Percentiles rank a stretch among this genome's conserved stretches.
Evolutionary conservation across 352 stramenopile species (phyloP).

Genomic region (Phytopythium mirpurense): DNA sequence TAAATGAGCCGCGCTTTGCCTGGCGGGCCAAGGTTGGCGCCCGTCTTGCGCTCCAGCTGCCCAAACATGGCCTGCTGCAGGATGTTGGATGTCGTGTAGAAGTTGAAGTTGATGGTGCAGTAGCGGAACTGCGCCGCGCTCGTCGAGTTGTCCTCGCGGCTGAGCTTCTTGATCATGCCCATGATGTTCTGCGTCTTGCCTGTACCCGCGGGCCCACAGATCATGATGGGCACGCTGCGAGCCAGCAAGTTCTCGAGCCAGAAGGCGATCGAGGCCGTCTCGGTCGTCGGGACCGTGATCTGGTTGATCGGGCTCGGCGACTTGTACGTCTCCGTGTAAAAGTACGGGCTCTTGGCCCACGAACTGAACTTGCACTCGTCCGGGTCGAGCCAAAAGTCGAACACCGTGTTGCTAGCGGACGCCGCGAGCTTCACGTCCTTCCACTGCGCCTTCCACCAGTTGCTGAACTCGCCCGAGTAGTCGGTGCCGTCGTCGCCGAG

Average conservation of each 20-base stretch:
- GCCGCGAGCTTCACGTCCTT: conserved; percentile 94
- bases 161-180: conserved; percentile 92
- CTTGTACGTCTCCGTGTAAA: conserved; percentile 88
- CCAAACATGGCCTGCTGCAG: conserved; percentile 92
- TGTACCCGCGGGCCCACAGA: conserved; percentile 91
- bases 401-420: conserved; percentile 92
- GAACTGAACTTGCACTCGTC: conserved; percentile 90
- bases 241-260: conserved; percentile 94
- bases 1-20: conserved; percentile 93
- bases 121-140: conserved; percentile 56
- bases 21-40: conserved; percentile 90
- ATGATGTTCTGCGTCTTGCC: conserved; percentile 95
- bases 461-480: conserved; percentile 92
- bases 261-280: conserved; percentile 94
- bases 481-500: conserved; percentile 93
- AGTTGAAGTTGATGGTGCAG: conserved; percentile 97
- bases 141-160: conserved; percentile 74
- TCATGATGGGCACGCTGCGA: conserved; percentile 90
- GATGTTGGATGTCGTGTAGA: conserved; percentile 94
- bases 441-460: conserved; percentile 95
- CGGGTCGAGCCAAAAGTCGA: conserved; percentile 96
- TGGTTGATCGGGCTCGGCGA: conserved; percentile 85
- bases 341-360: conserved; percentile 95
- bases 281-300: conserved; percentile 92
- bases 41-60: conserved; percentile 94